Base-by-base conservation (phyloP, 2,329 filamentous ascomycete species). In the Calonectria crousiana region DNA sequence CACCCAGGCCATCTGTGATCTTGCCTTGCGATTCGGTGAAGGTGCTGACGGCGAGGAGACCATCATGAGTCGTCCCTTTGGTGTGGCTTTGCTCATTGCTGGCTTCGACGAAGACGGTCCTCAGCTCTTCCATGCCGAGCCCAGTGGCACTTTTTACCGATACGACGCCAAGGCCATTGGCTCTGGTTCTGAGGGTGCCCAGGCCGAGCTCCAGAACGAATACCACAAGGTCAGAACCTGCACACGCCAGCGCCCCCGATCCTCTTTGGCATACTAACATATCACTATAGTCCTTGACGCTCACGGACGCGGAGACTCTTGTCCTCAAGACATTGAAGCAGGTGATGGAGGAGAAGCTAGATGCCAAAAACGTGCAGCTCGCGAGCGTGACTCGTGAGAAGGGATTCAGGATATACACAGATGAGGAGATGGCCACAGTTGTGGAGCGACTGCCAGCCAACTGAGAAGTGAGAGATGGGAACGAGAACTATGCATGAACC, bases 291-390 rank as follows among this genome's bases (percentile, higher is more conserved):
- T 98, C 96, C 72, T 90, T 99, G 77, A 98, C 96, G 52, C 93
- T 99, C 76, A 89, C 91, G 72, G 97, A 99, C 84, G 97, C 97
- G 73, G 97, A 99, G 88, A 97, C 96, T 4, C 88, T 99, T 78
- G 96, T 98, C 67, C 89, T 99, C 83, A 98, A 98, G 92, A 99
- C 97, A 47, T 87, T 99, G 85, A 99, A 98, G 91, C 97, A 99
- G 88, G 97, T 99, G 80, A 99, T 99, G 97, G 97, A 99, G 88
- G 97, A 99, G 92, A 99, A 99, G 89, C 90, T 99, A 75, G 97
- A 99, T 85, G 92, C 95, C 77, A 99, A 99, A 92, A 99, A 99
- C 84, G 97, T 99, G 78, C 97, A 99, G 89, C 87, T 99, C 80
- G 97, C 97, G 69, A 98, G 96, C 84, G 97, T 99, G 72, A 99